These are phyloP conservation scores for Cladosporium sp. DNA, from an alignment of 2,329 filamentous ascomycete species.

Conservation along the genomic window DNA sequence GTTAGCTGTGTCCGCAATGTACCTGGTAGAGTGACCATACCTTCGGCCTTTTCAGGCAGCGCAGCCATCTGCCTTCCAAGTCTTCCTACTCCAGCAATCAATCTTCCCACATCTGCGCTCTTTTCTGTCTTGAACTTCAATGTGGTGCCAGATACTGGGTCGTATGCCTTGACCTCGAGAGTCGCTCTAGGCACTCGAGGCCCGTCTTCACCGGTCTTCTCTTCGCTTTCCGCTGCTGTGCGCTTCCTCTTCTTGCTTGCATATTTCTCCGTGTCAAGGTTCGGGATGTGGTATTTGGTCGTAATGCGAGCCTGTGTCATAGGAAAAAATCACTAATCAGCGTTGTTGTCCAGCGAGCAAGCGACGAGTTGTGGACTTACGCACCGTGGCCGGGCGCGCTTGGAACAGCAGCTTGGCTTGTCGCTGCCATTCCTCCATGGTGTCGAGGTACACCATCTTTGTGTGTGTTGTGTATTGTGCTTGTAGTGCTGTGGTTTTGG, in stretches of 20 bases:
- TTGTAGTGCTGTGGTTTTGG: neutral
- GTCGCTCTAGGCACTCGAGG: slow-evolving; percentile 61
- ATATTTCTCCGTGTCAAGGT: slow-evolving; percentile 35
- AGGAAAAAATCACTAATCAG: neutral
- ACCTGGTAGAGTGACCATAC: slow-evolving; percentile 24
- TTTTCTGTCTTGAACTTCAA: slow-evolving; percentile 92
- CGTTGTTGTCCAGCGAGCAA: neutral
- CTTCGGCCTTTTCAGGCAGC: slow-evolving; percentile 45
- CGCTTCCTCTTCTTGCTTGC: slow-evolving; percentile 32
- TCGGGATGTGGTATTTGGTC: slow-evolving; percentile 78
- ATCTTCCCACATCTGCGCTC: slow-evolving; percentile 80
- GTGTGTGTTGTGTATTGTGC: slow-evolving; percentile 9
- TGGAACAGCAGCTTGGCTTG: slow-evolving; percentile 83
- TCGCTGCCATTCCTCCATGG: slow-evolving; percentile 86
- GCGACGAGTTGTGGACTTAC: slow-evolving; percentile 34
- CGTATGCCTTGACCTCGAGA: slow-evolving; percentile 86
- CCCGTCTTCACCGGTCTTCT: slow-evolving; percentile 33
- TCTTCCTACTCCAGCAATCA: slow-evolving; percentile 74
- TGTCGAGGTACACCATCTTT: slow-evolving; percentile 75
- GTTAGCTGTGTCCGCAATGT: neutral
- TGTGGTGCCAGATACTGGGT: slow-evolving; percentile 75
- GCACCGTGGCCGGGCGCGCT: slow-evolving; percentile 80
- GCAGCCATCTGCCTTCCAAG: slow-evolving; percentile 66
- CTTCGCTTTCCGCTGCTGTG: slow-evolving; percentile 25
- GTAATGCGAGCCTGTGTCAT: slow-evolving; percentile 79